These are phyloP conservation scores for Tetraselmis chui DNA, from an alignment of 139 green algal genomes.

Conservation along the genomic window DNA sequence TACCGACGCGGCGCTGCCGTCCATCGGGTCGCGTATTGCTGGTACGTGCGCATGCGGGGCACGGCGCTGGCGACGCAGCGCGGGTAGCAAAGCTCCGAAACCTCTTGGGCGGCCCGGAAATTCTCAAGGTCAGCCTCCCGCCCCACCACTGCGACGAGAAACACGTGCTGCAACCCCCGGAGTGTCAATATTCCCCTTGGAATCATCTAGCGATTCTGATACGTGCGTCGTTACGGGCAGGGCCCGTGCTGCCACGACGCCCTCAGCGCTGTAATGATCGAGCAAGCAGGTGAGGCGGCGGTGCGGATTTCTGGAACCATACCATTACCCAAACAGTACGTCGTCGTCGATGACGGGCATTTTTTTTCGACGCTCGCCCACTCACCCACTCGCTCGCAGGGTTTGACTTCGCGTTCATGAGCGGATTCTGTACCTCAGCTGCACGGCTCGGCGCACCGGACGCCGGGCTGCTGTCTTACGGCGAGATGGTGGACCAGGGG, in stretches of 20 bases:
- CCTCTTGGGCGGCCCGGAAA: neutral
- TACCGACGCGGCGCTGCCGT: no score
- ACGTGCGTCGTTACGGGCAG: conserved; percentile 33
- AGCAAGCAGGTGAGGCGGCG: conserved; percentile 40
- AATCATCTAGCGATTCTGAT: no score
- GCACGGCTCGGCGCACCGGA: conserved; percentile 69
- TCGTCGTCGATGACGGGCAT: no score
- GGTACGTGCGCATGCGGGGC: no score
- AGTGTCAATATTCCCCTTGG: neutral
- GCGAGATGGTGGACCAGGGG: conserved; percentile 75
- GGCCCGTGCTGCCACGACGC: conserved; percentile 76
- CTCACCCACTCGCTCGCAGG: conserved; percentile 29
- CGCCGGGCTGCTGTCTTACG: conserved; percentile 73
- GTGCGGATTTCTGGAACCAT: neutral
- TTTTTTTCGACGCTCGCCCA: neutral
- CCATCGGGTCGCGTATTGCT: no score
- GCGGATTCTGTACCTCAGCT: conserved; percentile 71
- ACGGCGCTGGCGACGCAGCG: neutral
- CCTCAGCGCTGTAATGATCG: conserved; percentile 70
- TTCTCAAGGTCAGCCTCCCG: neutral
- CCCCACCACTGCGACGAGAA: neutral
- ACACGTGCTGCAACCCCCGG: neutral
- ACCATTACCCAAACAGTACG: no score
- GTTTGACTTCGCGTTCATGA: conserved; percentile 83
- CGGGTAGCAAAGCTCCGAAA: neutral